Evolutionary conservation across 768 basidiomycete genomes (phyloP).

Genomic region (Clathrus columnatus): DNA sequence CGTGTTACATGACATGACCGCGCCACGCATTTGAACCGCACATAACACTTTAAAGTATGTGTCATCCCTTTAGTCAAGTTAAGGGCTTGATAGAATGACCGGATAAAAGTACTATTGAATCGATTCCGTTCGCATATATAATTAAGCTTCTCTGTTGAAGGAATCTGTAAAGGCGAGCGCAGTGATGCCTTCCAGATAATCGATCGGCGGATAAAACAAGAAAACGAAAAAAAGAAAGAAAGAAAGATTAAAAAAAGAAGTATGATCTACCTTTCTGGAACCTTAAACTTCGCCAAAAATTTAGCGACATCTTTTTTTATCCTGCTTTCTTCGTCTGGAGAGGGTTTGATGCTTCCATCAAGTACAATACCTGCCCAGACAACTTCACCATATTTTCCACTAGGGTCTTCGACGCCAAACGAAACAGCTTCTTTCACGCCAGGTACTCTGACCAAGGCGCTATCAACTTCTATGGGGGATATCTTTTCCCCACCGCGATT

Average conservation of each 20-base stretch:
- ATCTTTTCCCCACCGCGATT: constrained; percentile 55
- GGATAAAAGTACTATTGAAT: no score
- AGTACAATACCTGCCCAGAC: constrained; percentile 19
- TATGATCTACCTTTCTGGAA: constrained; percentile 8
- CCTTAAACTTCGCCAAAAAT: constrained; percentile 16
- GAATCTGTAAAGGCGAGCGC: no score
- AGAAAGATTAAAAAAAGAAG: background rate
- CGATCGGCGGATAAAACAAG: background rate
- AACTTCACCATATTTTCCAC: constrained; percentile 18
- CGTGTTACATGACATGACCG: no score
- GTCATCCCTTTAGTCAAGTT: no score
- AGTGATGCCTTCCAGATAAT: no score
- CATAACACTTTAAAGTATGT: no score
- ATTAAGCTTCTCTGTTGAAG: no score
- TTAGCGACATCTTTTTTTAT: constrained; percentile 14
- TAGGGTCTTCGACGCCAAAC: constrained; percentile 18
- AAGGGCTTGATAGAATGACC: no score
- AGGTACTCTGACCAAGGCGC: constrained; percentile 29
- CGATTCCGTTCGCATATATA: no score
- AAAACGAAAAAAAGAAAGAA: background rate
- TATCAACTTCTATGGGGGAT: constrained; percentile 53
- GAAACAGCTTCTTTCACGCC: constrained; percentile 14
- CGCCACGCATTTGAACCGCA: no score
- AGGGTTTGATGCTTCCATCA: constrained; percentile 7
- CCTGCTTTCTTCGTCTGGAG: constrained; percentile 4